Evolutionary conservation across 2,329 filamentous ascomycete genomes (phyloP), one percentile per base, ranked within the genome.

Genomic region (Gnomoniopsis sp.): DNA sequence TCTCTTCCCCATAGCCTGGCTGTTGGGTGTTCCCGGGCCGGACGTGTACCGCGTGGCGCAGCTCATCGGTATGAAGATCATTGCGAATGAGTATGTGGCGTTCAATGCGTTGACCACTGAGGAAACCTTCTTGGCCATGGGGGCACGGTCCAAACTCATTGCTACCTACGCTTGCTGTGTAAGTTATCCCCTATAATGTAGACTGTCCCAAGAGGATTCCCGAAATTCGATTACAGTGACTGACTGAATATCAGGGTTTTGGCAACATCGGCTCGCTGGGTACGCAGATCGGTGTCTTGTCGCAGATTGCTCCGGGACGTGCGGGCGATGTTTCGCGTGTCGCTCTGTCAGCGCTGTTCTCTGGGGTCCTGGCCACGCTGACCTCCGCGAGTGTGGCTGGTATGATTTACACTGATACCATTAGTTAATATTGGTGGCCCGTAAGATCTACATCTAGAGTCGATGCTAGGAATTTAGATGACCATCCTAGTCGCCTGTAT

Each of bases 211-310:
- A 30, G 8, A 41, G 14, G 36, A 2, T 55, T 21, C 36, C 30
- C 23, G 41, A 34, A 41, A 38, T 53, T 65, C 63, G 65, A 53
- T 50, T 48, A 59, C 66, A 49, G 58, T 19, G 41, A n/a, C 2
- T 44, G 41, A 44, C 14, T 44, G 4, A n/a, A 44, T 21, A 21
- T 17, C 44, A 77, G 74, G 85, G 85, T 33, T 91, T 91, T 70
- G 92, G 90, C 63, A 96, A 96, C 77, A 89, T 96, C 66, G 89
- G 89, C 55, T 93, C 90, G 30, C 83, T 96, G 50, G 91, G 91
- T 70, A 93, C 91, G 57, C 91, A 96, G 74, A 95, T 96, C 61
- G 91, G 91, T 78, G 91, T 96, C 59, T 80, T 96, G 53, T 85
- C 88, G 3, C 91, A 96, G 75, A 84, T 96, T 60, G 88, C 90